Conservation (phyloP, 192 early-diverging fungal species). For the Rhizophlyctis rosea region DNA sequence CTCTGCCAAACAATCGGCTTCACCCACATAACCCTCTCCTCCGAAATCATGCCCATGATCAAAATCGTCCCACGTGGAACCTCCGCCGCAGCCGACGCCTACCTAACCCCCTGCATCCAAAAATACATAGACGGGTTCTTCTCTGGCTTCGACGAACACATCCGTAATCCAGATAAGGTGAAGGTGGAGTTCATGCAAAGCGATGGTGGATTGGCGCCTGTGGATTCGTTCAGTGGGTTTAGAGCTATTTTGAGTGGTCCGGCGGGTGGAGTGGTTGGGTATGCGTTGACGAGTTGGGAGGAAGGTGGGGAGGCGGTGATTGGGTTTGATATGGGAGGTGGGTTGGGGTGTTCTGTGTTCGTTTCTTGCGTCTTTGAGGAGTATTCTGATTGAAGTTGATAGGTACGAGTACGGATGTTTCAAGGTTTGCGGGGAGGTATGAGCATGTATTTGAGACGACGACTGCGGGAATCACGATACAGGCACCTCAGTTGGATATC, state of each 20-base stretch:
- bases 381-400: neutral
- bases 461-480: conserved; percentile 78
- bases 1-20: conserved; percentile 76
- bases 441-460: conserved; percentile 96
- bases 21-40: conserved; percentile 80
- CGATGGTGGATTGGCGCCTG: conserved; percentile 91
- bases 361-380: conserved; percentile 23
- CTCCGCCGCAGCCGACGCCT: conserved; percentile 87
- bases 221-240: conserved; percentile 80
- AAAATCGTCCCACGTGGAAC: conserved; percentile 92
- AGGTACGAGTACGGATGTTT: conserved; percentile 74
- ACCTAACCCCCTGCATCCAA: conserved; percentile 89
- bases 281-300: conserved; percentile 52
- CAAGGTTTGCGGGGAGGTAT: conserved; percentile 80
- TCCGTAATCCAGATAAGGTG: conserved; percentile 39
- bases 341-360: neutral
- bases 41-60: conserved; percentile 84
- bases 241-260: conserved; percentile 90
- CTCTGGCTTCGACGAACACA: conserved; percentile 76
- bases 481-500: conserved; percentile 95
- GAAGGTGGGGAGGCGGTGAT: conserved; percentile 65
- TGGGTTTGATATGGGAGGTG: conserved; percentile 96
- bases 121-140: conserved; percentile 84
- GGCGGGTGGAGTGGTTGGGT: conserved; percentile 93
- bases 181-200: conserved; percentile 95